Base-by-base conservation (phyloP, 2,329 filamentous ascomycete genomes). In the Exophiala sideris region DNA sequence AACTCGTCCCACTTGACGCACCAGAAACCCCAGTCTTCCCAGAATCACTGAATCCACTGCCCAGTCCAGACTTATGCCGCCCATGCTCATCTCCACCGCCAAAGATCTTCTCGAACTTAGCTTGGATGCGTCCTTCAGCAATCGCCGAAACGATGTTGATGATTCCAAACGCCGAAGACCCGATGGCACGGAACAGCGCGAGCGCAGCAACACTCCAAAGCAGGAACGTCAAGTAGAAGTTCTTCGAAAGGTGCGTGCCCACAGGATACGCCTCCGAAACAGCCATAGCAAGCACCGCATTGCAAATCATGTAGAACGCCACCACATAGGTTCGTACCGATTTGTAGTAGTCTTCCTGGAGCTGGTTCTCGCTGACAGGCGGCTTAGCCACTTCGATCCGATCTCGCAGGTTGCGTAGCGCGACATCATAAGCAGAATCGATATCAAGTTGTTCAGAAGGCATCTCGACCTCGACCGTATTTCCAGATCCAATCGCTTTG, bases 281-380 rank as follows among this genome's bases (percentile, higher is more conserved):
- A 1, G 87, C 83, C 94, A 99, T 99, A 68, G 89, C 92, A 35
- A 99, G 84, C 56, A 96, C 84, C 3, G 88, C 90, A 70, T 99
- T 99, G 65, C 85, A 84, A 34, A 95, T 81, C 81, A 99, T 90
- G 94, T 94, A 99, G 44, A 86, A 81, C 40, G 95, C 85, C 10
- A 99, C 94, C 86, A 99, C 95, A 83, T 99, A 99, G 0, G 94
- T 99, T 50, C 94, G 85, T 48, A 99, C 94, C 38, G 87, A 89
- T 70, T 91, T 89, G 80, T 99, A 99, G 80, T 99, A 99, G 73
- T 99, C 94, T 71, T 99, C 94, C 71, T 99, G 94, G 73, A 91
- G 75, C 73, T 97, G 94, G 0, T 82, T 78, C 64, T 96, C 92
- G 40, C 82, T 85, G 12, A 83, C 64, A 0, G 76, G 71, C 0